These are phyloP conservation scores for Mucor indicus DNA, from an alignment of 371 early-diverging fungal genomes.

Conservation along the genomic window DNA sequence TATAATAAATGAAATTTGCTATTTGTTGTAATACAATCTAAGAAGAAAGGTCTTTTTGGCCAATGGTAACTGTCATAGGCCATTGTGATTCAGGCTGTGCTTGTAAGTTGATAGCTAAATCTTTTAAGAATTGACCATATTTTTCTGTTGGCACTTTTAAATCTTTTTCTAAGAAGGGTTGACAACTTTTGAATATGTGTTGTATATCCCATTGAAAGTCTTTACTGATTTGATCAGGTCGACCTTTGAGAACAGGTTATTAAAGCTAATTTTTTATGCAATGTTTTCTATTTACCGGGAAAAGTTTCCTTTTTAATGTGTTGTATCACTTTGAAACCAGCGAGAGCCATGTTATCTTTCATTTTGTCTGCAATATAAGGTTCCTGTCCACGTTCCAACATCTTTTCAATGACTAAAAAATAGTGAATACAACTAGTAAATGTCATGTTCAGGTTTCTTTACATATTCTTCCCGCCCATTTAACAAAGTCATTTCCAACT, in stretches of 20 bases:
- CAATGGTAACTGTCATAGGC: conserved; percentile 15
- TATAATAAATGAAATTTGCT: too few species aligned
- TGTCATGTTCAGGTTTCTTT: too few species aligned
- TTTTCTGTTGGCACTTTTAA: conserved; percentile 8
- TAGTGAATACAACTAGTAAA: too few species aligned
- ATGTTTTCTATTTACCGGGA: conserved; percentile 6
- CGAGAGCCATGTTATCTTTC: conserved; percentile 23
- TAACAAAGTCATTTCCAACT: conserved; percentile 28
- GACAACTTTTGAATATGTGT: conserved; percentile 16
- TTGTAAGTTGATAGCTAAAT: conserved; percentile 5
- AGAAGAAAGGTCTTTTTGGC: too few species aligned
- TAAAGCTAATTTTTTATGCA: background rate
- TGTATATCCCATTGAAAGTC: conserved; percentile 22
- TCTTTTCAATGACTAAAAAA: conserved; percentile 26
- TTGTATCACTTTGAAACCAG: conserved; percentile 31
- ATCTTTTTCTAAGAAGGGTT: conserved; percentile 15
- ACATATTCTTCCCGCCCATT: conserved; percentile 30
- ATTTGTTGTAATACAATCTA: too few species aligned
- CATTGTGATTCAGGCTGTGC: conserved; percentile 14
- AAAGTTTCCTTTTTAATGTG: conserved; percentile 9
- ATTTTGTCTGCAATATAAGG: conserved; percentile 42
- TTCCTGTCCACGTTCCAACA: conserved; percentile 46
- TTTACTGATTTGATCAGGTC: conserved; percentile 15
- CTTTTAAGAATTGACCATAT: conserved; percentile 17
- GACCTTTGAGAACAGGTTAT: conserved; percentile 14